phyloP scores from a whole-genome alignment of 1,139 yeast genomes.

The Suhomyces bokatorum region DNA sequence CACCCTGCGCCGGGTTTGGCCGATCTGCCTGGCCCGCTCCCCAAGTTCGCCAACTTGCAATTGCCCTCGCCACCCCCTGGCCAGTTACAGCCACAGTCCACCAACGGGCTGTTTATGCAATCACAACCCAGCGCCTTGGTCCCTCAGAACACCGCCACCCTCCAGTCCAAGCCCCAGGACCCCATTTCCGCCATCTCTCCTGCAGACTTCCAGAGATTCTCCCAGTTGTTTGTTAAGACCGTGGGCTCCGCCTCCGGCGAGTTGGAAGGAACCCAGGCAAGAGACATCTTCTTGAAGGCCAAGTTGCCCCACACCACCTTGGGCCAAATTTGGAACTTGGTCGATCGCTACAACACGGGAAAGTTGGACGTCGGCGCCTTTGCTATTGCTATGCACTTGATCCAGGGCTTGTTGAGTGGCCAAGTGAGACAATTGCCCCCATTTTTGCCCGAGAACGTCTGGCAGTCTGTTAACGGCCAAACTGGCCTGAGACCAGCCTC shows the following conservation, averaged over 20 bases:
- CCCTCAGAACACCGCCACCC: conserved; percentile 39
- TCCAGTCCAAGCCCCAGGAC: conserved; percentile 33
- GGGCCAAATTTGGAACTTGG: conserved; percentile 87
- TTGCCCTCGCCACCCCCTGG: conserved; percentile 21
- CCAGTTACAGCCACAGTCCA: conserved; percentile 34
- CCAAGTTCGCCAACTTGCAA: conserved; percentile 47
- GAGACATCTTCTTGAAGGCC: conserved; percentile 85
- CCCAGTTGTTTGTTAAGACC: conserved; percentile 72
- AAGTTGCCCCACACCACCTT: conserved; percentile 71
- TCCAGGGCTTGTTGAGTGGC: conserved; percentile 78
- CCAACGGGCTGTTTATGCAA: conserved; percentile 49
- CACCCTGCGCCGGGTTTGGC: conserved; percentile 51
- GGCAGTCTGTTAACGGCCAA: conserved; percentile 50
- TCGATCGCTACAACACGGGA: conserved; percentile 76
- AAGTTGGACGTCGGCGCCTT: conserved; percentile 71
- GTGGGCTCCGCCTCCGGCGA: conserved; percentile 52
- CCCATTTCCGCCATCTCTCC: conserved; percentile 63
- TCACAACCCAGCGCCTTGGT: conserved; percentile 43
- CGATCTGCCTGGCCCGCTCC: conserved; percentile 58
- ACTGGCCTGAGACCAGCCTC: conserved; percentile 13
- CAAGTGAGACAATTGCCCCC: conserved; percentile 67
- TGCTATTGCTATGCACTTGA: conserved; percentile 91
- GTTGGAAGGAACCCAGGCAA: conserved; percentile 75
- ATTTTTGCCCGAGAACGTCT: conserved; percentile 61
- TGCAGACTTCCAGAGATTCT: conserved; percentile 68